Evolutionary conservation across 371 early-diverging fungal genomes (phyloP).

Genomic region (Dichotomocladium elegans): DNA sequence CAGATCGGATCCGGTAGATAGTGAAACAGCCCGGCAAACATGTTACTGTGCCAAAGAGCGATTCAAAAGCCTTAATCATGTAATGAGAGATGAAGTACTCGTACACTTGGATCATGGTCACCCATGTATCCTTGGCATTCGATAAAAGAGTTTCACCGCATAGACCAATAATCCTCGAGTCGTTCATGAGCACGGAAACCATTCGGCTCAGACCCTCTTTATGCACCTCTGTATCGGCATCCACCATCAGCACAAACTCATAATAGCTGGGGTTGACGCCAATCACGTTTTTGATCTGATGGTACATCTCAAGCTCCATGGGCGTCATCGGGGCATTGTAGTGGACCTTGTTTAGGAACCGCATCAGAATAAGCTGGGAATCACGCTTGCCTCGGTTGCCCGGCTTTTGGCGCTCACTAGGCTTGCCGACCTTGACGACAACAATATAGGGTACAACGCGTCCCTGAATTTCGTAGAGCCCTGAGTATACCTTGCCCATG

Average conservation of each 20-base stretch:
- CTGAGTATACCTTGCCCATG: conserved; percentile 88
- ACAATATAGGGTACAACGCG: conserved; percentile 77
- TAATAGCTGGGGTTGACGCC: conserved; percentile 80
- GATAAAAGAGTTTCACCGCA: conserved; percentile 84
- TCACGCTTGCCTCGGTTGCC: conserved; percentile 91
- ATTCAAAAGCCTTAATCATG: conserved; percentile 82
- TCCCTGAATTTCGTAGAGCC: conserved; percentile 74
- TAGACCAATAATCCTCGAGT: conserved; percentile 77
- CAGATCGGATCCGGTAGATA: conserved; percentile 90
- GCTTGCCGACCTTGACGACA: conserved; percentile 76
- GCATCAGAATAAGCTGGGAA: conserved; percentile 84
- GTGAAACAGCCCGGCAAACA: conserved; percentile 92
- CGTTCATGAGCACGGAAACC: conserved; percentile 77
- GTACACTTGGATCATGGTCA: conserved; percentile 91
- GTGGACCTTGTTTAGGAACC: conserved; percentile 74
- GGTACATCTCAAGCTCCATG: conserved; percentile 88
- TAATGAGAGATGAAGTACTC: conserved; percentile 90
- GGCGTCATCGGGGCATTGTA: conserved; percentile 81
- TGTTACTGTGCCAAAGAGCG: conserved; percentile 85
- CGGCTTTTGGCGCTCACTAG: conserved; percentile 62
- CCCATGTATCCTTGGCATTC: conserved; percentile 89
- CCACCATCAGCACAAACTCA: conserved; percentile 66
- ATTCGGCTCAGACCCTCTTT: conserved; percentile 66
- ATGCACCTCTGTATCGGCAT: conserved; percentile 69
- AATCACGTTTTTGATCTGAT: conserved; percentile 88